Evolutionary conservation across 768 basidiomycete species (phyloP), one percentile per base, ranked within the genome.

Genomic region (Psilocybe sp.): DNA sequence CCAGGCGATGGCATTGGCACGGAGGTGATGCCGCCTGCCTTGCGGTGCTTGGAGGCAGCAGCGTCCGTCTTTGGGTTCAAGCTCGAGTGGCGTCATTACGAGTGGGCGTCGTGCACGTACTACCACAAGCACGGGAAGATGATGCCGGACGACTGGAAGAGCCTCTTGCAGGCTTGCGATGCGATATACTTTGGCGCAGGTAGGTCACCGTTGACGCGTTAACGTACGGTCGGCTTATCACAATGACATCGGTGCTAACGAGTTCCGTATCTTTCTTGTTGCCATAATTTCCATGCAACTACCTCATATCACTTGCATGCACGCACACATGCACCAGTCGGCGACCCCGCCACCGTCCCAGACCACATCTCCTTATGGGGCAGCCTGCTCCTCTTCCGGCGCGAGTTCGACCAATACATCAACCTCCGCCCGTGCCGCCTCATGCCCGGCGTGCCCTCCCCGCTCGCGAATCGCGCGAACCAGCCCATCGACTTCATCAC

Each of bases 291-390:
- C 7, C 23, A 28, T 7, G 3, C 23, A 28, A 3, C 7, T 28
- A 28, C 23, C 23, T 28, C 23, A 28, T 7, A 28, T 28, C 23
- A 28, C 7, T 7, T 28, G 7, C 23, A 28, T 28, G 23, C 23
- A n/a, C n/a, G n/a, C n/a, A n/a, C 23, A 28, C 23, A 28, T 7
- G 4, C 23, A 18, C 35, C 47, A 70, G 77, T 78, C 43, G 77
- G 75, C 2, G 73, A 74, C 60, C 76, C 75, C 14, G 68, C 72
- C 28, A 68, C 60, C 5, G 76, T 80, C 2, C 78, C 79, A 16
- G 80, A 82, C 64, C 79, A 82, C 51, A 74, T 82, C 52, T 79
- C 78, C 11, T 64, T 82, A 28, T 82, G 79, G 79, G 76, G 73
- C 16, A 71, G 78, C 15, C 60, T 76, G 23, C 65, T 79, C 4